Conservation (phyloP, 2,329 filamentous ascomycete genomes). For the Chrysoporthe austroafricana region DNA sequence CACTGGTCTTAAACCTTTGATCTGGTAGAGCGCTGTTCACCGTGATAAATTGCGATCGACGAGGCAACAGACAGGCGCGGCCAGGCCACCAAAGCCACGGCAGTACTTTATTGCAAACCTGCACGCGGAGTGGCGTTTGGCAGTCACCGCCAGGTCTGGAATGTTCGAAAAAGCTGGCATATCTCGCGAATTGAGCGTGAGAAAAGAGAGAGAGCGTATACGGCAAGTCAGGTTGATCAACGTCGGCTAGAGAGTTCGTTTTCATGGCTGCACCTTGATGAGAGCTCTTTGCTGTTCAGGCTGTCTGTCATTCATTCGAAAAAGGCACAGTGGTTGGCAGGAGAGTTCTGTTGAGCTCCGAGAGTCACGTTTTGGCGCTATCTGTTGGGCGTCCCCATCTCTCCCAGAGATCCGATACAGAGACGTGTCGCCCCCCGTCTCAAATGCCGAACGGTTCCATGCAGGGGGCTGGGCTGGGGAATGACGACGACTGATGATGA, state of each 20-base stretch:
- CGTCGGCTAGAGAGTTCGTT: constrained; percentile 25
- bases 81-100: not conserved
- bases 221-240: constrained; percentile 27
- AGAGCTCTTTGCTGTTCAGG: constrained; percentile 23
- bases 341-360: constrained; percentile 31
- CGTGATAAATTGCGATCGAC: not conserved
- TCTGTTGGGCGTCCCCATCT: constrained; percentile 28
- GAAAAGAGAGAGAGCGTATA: constrained; percentile 11
- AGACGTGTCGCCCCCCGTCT: constrained; percentile 26
- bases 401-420: constrained; percentile 24
- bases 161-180: constrained; percentile 24
- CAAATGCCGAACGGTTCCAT: constrained; percentile 27
- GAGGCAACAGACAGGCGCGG: not conserved
- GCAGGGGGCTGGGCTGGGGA: constrained; percentile 24
- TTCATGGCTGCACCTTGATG: constrained; percentile 21
- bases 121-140: constrained; percentile 11
- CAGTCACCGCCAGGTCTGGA: constrained; percentile 16
- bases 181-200: constrained; percentile 14
- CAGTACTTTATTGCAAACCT: constrained; percentile 7
- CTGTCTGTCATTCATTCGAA: constrained; percentile 30
- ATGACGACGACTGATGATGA: constrained; percentile 20
- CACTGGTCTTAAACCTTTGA: not conserved
- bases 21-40: not conserved
- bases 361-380: constrained; percentile 31
- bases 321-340: constrained; percentile 30